phyloP scores from a whole-genome alignment of 2,329 filamentous ascomycete genomes.

The Lachnellula subtilissima region DNA sequence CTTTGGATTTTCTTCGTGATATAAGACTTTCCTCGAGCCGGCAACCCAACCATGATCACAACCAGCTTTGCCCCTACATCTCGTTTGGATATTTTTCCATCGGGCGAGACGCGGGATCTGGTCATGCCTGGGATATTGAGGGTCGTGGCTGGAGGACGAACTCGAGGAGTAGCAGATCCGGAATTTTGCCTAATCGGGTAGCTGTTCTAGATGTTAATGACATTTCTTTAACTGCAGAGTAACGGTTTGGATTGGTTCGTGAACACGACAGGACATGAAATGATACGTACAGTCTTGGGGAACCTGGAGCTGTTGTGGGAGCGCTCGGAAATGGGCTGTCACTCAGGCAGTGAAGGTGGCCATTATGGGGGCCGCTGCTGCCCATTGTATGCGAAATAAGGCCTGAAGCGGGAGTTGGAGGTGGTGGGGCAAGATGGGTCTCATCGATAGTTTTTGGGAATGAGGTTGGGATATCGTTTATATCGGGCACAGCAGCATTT shows the following conservation, averaged over 20 bases:
- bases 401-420: slow-evolving; percentile 5
- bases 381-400: slow-evolving; percentile 7
- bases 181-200: slow-evolving; percentile 69
- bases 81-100: slow-evolving; percentile 86
- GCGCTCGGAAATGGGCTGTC: slow-evolving; percentile 23
- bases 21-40: slow-evolving; percentile 94
- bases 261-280: neutral
- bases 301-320: slow-evolving; percentile 28
- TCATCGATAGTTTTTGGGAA: neutral
- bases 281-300: slow-evolving; percentile 29
- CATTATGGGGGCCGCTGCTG: slow-evolving; percentile 6
- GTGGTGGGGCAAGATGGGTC: slow-evolving; percentile 7
- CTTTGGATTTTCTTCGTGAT: slow-evolving; percentile 97
- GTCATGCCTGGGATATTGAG: slow-evolving; percentile 97
- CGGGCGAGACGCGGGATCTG: slow-evolving; percentile 88
- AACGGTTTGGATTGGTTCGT: neutral
- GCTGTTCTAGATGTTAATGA: slow-evolving; percentile 37
- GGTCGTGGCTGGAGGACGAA: slow-evolving; percentile 81
- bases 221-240: neutral
- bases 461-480: neutral
- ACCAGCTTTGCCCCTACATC: slow-evolving; percentile 96
- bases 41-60: slow-evolving; percentile 96
- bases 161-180: slow-evolving; percentile 69
- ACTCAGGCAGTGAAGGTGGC: slow-evolving; percentile 14
- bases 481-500: neutral